phyloP scores from a whole-genome alignment of 257 asterid genomes.

The Ligustrum vulgare region DNA sequence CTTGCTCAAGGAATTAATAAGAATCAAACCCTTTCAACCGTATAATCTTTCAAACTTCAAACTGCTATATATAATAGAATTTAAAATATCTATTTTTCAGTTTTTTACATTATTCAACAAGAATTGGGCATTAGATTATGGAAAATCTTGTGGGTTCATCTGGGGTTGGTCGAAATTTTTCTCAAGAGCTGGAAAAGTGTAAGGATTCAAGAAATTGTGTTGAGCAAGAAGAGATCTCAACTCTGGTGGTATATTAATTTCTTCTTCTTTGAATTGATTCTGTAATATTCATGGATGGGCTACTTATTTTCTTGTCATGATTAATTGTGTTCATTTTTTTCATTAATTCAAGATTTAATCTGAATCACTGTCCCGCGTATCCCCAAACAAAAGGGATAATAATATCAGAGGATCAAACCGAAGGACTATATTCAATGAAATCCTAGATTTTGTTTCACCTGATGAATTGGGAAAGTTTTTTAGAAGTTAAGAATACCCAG shows the following conservation, averaged over 20 bases:
- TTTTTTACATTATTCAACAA: background rate
- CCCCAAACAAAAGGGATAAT: background rate
- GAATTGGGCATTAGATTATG: background rate
- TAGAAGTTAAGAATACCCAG: background rate
- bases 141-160: conserved; percentile 19
- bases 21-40: background rate
- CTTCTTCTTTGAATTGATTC: background rate
- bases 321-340: background rate
- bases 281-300: background rate
- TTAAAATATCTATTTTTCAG: background rate
- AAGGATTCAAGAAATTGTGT: conserved; percentile 17
- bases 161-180: conserved; percentile 11
- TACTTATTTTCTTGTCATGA: background rate
- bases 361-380: background rate
- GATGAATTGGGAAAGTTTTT: background rate
- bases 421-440: background rate
- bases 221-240: conserved; percentile 40
- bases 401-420: background rate
- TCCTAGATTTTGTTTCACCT: background rate
- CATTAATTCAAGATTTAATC: background rate
- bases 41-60: too few relatives aligned
- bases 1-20: conserved; percentile 4
- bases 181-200: conserved; percentile 15
- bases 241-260: conserved; percentile 26
- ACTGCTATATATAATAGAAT: background rate